Base-by-base conservation (phyloP, 495 filamentous ascomycete species). In the Melanomma pulvis-pyrius region DNA sequence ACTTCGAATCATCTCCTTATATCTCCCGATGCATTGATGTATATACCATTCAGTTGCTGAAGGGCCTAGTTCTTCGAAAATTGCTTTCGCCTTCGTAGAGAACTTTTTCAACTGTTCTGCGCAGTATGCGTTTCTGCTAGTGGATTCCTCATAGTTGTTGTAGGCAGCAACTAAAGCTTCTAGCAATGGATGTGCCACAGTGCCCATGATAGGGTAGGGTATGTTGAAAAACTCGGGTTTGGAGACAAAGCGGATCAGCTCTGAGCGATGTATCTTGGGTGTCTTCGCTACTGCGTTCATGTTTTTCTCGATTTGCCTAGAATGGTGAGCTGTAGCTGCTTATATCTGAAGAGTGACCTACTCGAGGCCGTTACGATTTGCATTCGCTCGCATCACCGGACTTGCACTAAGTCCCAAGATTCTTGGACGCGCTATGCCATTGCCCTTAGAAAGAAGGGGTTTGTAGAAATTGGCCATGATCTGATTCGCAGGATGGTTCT, bases 361-460 rank as follows among this genome's bases (percentile, higher is more conserved):
- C 76, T 79, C 74, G 17, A 93, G 75, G 22, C 36, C 61, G 21
- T 7, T 49, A 36, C 79, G 81, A 0, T 72, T 67, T 6, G 80
- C 73, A 29, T 82, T 80, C 61, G 82, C 79, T 74, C 80, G 82
- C 61, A 90, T 84, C 11, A 93, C 80, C 0, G 93, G 93, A 69
- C 91, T 96, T 0, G 93, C 93, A 21, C 90, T 92, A 1, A 98
- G 82, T 5, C 93, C 93, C 9, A 97, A 78, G 56, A 97, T 92
- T 13, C 79, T 77, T 0, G 94, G 93, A 9, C 90, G 78, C 17
- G 73, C 61, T 29, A 69, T 69, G 6, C 72, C 74, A 17, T 73
- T 63, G 25, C 74, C 13, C 7, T 44, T 3, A 9, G 21, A 73
- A 1, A 75, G 65, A 1, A 75, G 74, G 2, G 80, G 81, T 63